Evolutionary conservation across 164 flowering plant species (phyloP).

Genomic region (Chimonanthus praecox): DNA sequence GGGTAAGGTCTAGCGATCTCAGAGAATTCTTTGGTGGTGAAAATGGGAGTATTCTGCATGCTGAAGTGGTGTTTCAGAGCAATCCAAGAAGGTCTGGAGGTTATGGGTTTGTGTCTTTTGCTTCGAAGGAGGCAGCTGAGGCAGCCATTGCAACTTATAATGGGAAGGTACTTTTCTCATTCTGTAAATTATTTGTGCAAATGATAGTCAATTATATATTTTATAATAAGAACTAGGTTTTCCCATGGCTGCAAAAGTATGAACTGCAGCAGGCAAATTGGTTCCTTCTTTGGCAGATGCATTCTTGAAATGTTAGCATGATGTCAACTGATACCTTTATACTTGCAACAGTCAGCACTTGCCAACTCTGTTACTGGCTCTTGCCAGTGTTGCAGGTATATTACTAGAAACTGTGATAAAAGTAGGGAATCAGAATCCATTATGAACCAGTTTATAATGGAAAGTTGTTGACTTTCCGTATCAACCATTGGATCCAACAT

Average conservation of each 20-base stretch:
- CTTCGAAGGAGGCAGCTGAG: conserved; percentile 54
- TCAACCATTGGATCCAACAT: too few species aligned
- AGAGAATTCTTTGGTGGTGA: conserved; percentile 56
- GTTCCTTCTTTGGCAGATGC: not conserved
- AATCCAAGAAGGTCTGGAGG: conserved; percentile 64
- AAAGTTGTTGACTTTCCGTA: too few species aligned
- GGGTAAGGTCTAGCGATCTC: conserved; percentile 55
- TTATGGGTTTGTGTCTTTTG: conserved; percentile 76
- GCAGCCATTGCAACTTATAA: conserved; percentile 55
- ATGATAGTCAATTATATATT: too few species aligned
- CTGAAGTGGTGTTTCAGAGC: conserved; percentile 55
- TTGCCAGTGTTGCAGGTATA: too few species aligned
- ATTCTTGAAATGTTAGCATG: not conserved
- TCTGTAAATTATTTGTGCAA: not conserved
- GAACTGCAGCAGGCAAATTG: not conserved
- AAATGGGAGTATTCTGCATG: conserved; percentile 36
- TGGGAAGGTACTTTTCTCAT: conserved; percentile 52
- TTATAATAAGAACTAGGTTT: too few species aligned
- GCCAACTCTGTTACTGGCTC: too few species aligned
- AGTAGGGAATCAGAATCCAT: too few species aligned
- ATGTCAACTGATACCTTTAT: too few species aligned
- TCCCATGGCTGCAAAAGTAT: not conserved
- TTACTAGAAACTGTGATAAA: too few species aligned
- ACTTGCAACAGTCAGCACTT: too few species aligned
- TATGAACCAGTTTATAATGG: too few species aligned